phyloP scores from a whole-genome alignment of 257 asterid genomes.

The Coffea canephora region DNA sequence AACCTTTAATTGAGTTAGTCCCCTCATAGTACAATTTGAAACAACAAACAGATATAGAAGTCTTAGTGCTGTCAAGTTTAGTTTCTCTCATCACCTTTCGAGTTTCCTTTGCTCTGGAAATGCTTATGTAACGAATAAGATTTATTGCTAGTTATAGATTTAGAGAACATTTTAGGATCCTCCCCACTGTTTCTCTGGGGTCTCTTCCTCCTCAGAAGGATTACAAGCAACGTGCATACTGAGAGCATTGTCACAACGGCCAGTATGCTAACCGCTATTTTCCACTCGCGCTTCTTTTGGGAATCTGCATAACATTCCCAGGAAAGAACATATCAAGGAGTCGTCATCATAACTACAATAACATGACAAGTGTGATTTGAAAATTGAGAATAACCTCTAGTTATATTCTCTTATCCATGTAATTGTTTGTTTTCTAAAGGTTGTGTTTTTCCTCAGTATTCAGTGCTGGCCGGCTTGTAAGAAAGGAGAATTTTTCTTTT shows the following conservation, averaged over 20 bases:
- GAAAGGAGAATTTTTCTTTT: not conserved
- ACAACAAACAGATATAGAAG: not conserved
- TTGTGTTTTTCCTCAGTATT: not conserved
- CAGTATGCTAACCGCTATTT: constrained; percentile 39
- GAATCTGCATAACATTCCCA: constrained; percentile 1
- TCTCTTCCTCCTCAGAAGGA: constrained; percentile 44
- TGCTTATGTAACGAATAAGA: constrained; percentile 44
- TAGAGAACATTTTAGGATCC: constrained; percentile 41
- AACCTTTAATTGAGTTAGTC: constrained; percentile 9
- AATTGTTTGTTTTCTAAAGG: not conserved
- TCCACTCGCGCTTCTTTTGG: constrained; percentile 43
- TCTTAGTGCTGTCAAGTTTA: not conserved
- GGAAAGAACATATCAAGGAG: not conserved
- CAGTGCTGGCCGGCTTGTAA: not conserved
- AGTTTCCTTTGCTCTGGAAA: constrained; percentile 27
- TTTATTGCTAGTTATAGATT: constrained; percentile 31
- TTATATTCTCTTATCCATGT: not conserved
- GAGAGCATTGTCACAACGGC: constrained; percentile 53
- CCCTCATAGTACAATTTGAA: not conserved
- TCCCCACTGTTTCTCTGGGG: constrained; percentile 25
- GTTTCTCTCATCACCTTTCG: constrained; percentile 46
- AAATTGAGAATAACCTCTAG: not conserved
- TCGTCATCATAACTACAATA: not conserved
- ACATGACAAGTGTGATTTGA: not conserved
- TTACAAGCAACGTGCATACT: constrained; percentile 42